Base-by-base conservation (phyloP, 768 basidiomycete genomes). In the Lactarius sanguifluus region DNA sequence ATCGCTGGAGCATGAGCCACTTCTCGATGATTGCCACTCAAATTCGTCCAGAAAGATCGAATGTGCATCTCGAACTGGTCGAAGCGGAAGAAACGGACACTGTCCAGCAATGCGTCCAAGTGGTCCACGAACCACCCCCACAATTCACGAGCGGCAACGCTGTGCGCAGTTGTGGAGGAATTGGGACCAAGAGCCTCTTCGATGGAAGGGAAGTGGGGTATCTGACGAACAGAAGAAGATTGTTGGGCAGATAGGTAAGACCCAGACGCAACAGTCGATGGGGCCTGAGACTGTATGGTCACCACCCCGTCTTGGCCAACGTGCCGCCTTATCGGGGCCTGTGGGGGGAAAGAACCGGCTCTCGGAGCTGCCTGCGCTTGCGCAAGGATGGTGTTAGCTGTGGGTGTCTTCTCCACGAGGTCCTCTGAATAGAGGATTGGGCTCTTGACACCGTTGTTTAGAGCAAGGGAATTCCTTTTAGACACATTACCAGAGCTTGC, bases 61-160 rank as follows among this genome's bases (percentile, higher is more conserved):
- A 94, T 77, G 72, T 92, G 86, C 79, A 93, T 85, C 76, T 96
- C 93, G 73, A 94, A 94, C 76, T 93, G 90, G 77, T 96, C 94
- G 71, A 94, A 91, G 45, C 92, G 83, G 80, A 89, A 90, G 20
- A 84, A 79, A 62, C 90, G 81, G 52, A 94, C 85, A 71, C 85
- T 88, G 70, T 93, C 91, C 38, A 94, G 78, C 57, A 96, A 81
- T 0, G 88, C 80, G 76, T 96, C 92, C 67, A 94, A 81, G 79
- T 96, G 94, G 64, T 93, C 90, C 76, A 91, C 89, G 81, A 96
- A 96, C 88, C 91, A 92, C 36, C 81, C 83, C 94, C 94, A 96
- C 7, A 93, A 90, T 76, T 92, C 91, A 70, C 90, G 85, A 34
- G 91, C 93, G 67, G 88, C 88, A 25, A 92, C 82, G 62, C 86